Evolutionary conservation across 1,139 yeast species (phyloP).

Genomic region (Geotrichum australiense): DNA sequence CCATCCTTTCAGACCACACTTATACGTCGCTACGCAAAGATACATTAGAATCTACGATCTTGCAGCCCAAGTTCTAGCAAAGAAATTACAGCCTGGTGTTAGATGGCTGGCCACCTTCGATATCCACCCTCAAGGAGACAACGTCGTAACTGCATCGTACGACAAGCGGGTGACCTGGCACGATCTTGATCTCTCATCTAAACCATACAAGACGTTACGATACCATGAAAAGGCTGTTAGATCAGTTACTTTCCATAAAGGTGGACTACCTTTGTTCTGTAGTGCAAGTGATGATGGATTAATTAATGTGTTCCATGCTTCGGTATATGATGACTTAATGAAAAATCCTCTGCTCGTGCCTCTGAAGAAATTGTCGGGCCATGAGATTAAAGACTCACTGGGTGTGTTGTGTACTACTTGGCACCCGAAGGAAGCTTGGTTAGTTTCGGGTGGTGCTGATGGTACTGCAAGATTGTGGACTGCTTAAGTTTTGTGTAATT

Average conservation of each 20-base stretch:
- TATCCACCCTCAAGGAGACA: slow-evolving; percentile 95
- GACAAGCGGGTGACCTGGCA: slow-evolving; percentile 97
- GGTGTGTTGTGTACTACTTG: slow-evolving; percentile 89
- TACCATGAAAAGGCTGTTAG: slow-evolving; percentile 95
- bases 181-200: slow-evolving; percentile 79
- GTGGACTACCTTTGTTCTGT: slow-evolving; percentile 80
- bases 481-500: slow-evolving; percentile 45
- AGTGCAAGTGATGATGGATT: slow-evolving; percentile 96
- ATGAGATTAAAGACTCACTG: slow-evolving; percentile 65
- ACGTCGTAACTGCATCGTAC: slow-evolving; percentile 82
- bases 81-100: slow-evolving; percentile 90
- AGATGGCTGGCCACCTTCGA: slow-evolving; percentile 90
- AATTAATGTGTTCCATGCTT: slow-evolving; percentile 92
- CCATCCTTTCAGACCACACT: slow-evolving; percentile 94
- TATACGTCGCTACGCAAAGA: slow-evolving; percentile 91
- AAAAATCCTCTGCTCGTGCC: slow-evolving; percentile 95
- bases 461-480: slow-evolving; percentile 97
- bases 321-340: slow-evolving; percentile 93
- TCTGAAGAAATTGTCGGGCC: slow-evolving; percentile 90
- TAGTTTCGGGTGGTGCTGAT: slow-evolving; percentile 97
- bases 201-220: slow-evolving; percentile 92
- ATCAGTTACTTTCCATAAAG: slow-evolving; percentile 78
- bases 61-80: slow-evolving; percentile 73
- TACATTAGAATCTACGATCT: slow-evolving; percentile 85
- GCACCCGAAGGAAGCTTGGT: slow-evolving; percentile 99